Percentiles rank a stretch among this genome's conserved stretches.
These are phyloP conservation scores for Leptosphaerulina australis DNA, from an alignment of 2,329 filamentous ascomycete species.

Conservation along the genomic window DNA sequence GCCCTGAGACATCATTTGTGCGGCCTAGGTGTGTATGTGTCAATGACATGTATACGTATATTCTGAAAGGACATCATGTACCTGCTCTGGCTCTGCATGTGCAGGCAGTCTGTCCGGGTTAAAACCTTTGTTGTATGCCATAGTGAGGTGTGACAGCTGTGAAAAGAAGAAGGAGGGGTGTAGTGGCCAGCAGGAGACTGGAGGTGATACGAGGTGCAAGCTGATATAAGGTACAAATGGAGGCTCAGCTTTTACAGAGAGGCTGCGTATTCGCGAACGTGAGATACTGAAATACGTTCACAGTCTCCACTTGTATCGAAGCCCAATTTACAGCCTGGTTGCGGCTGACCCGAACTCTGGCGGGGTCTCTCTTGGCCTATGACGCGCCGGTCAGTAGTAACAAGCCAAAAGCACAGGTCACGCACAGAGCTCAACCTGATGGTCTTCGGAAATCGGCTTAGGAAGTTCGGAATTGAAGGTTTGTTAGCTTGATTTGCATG, in stretches of 20 bases:
- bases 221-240: slow-evolving; percentile 7
- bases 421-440: slow-evolving; percentile 7
- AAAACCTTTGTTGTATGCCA: slow-evolving; percentile 94
- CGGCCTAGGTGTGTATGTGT: slow-evolving; percentile 42
- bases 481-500: not conserved
- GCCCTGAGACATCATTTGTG: slow-evolving; percentile 48
- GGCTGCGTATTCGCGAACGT: slow-evolving; percentile 7
- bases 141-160: slow-evolving; percentile 49
- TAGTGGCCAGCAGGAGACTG: not conserved
- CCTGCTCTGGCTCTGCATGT: slow-evolving; percentile 79
- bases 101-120: slow-evolving; percentile 95
- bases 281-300: slow-evolving; percentile 1
- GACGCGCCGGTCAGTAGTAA: slow-evolving; percentile 25
- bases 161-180: slow-evolving; percentile 1
- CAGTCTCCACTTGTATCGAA: slow-evolving; percentile 19
- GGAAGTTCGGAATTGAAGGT: slow-evolving; percentile 5
- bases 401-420: slow-evolving; percentile 8
- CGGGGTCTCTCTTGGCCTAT: slow-evolving; percentile 34
- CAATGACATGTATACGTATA: not conserved
- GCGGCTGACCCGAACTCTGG: slow-evolving; percentile 33
- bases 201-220: slow-evolving; percentile 6
- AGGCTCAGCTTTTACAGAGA: slow-evolving; percentile 13
- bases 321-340: slow-evolving; percentile 37
- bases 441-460: slow-evolving; percentile 13
- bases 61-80: slow-evolving; percentile 48